Evolutionary conservation across 2,329 filamentous ascomycete species (phyloP), one percentile per base, ranked within the genome.

Genomic region (Anthostomella pinea): DNA sequence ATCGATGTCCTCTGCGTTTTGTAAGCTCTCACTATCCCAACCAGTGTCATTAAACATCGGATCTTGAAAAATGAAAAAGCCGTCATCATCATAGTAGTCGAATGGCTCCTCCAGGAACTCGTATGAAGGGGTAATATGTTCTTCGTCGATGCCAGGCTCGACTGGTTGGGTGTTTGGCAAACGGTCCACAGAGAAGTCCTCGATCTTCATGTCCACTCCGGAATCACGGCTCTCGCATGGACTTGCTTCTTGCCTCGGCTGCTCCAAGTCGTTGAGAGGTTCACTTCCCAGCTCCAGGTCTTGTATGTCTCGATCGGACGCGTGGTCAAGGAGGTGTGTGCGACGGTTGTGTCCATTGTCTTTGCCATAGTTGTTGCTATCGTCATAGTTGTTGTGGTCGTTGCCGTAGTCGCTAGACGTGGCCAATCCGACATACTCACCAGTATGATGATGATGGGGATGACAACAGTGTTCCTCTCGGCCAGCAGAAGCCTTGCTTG

Each of bases 1-100:
- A 74, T 98, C 93, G 66, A 98, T 98, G 59, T 98, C 93, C 78
- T 98, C 93, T 97, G 73, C 65, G 66, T 83, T 75, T 75, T 79
- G 85, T 95, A 89, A 95, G 88, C 83, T 84, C 71, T 86, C 78
- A 68, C 76, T 76, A 63, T 75, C 81, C 83, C 82, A 90, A 41
- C 81, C 83, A 52, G 77, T 81, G 62, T 86, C 80, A 72, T 85
- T 64, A 64, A 79, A 85, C 65, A 73, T 72, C 41, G 73, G 59
- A 57, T 85, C 72, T 61, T 72, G 61, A 64, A 57, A 54, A 45
- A 52, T 54, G 34, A 63, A 71, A 72, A 72, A 63, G 57, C 78
- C 70, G 58, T 72, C 70, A 69, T 83, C 80, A 78, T 84, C 81
- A 70, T 75, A 72, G 54, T 72, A 66, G 38, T 64, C 57, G 49